phyloP scores from a whole-genome alignment of 2,329 filamentous ascomycete species.

The Coniella vitis region DNA sequence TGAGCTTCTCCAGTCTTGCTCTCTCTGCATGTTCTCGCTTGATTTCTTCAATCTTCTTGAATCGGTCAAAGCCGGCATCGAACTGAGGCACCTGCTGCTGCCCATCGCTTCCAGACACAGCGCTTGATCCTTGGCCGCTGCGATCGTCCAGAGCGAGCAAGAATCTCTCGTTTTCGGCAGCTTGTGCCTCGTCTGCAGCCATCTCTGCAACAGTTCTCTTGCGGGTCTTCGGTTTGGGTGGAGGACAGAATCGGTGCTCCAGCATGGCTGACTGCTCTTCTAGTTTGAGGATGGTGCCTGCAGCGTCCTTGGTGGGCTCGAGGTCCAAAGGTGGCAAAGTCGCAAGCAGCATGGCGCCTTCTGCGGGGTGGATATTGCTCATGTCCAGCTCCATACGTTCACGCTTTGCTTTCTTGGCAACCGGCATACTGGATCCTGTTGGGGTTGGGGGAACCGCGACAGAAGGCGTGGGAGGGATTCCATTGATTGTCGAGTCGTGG shows the following conservation, averaged over 20 bases:
- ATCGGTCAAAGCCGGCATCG: conserved; percentile 80
- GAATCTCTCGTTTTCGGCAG: conserved; percentile 81
- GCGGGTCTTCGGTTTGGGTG: conserved; percentile 78
- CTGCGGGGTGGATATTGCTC: conserved; percentile 64
- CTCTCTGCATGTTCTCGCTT: conserved; percentile 70
- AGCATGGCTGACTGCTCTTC: conserved; percentile 42
- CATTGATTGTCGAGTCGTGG: conserved; percentile 26
- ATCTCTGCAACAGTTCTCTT: conserved; percentile 94
- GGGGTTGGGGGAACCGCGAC: conserved; percentile 54
- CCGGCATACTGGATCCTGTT: conserved; percentile 50
- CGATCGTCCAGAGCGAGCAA: conserved; percentile 91
- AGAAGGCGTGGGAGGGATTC: conserved; percentile 60
- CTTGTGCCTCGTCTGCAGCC: conserved; percentile 87
- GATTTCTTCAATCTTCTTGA: conserved; percentile 86
- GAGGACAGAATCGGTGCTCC: conserved; percentile 65
- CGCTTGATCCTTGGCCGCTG: conserved; percentile 52
- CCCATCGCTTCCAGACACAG: conserved; percentile 64
- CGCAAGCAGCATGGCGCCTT: conserved; percentile 67
- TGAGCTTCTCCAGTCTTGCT: conserved; percentile 67
- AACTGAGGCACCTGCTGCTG: conserved; percentile 67
- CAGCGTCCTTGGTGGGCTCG: conserved; percentile 63
- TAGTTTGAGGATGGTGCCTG: conserved; percentile 65
- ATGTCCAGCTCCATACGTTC: conserved; percentile 71
- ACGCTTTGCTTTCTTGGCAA: conserved; percentile 61
- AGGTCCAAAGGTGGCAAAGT: conserved; percentile 71